Conservation (phyloP, 345 rosid genomes). For the Salix caprea region DNA sequence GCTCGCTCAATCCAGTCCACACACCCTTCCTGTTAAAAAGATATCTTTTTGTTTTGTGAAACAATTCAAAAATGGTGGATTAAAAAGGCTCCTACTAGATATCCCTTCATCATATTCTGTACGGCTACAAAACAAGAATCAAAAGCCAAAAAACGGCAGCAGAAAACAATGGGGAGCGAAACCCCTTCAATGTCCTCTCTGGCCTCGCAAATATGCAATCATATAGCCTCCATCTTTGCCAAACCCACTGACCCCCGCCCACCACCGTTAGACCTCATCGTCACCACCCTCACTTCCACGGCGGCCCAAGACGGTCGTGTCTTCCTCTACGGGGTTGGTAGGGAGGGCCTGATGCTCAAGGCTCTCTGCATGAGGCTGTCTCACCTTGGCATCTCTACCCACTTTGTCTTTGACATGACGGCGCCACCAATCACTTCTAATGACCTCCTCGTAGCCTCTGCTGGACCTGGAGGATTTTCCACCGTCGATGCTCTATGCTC, state of each 20-base stretch:
- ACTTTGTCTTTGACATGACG: conserved; percentile 75
- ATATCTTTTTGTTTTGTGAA: no score
- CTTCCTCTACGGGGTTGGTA: conserved; percentile 83
- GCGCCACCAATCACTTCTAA: conserved; percentile 63
- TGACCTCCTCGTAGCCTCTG: conserved; percentile 70
- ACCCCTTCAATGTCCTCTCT: conserved; percentile 21
- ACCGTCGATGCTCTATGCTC: conserved; percentile 81
- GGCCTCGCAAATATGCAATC: conserved; percentile 56
- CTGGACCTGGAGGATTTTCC: conserved; percentile 45
- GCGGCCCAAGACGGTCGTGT: conserved; percentile 43
- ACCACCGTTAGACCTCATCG: conserved; percentile 49
- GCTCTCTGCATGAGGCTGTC: conserved; percentile 80
- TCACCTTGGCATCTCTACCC: conserved; percentile 75
- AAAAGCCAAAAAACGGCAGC: not conserved
- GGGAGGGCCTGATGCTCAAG: conserved; percentile 84
- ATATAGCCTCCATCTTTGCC: conserved; percentile 63
- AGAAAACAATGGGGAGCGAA: conserved; percentile 4
- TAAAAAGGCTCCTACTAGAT: no score
- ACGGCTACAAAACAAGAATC: no score
- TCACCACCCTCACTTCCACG: conserved; percentile 40
- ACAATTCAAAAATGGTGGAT: no score
- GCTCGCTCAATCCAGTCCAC: no score
- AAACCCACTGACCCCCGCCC: conserved; percentile 40
- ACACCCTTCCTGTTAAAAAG: no score
- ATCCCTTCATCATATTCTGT: no score